phyloP scores from a whole-genome alignment of 257 asterid genomes.

The Scutellaria baicalensis region DNA sequence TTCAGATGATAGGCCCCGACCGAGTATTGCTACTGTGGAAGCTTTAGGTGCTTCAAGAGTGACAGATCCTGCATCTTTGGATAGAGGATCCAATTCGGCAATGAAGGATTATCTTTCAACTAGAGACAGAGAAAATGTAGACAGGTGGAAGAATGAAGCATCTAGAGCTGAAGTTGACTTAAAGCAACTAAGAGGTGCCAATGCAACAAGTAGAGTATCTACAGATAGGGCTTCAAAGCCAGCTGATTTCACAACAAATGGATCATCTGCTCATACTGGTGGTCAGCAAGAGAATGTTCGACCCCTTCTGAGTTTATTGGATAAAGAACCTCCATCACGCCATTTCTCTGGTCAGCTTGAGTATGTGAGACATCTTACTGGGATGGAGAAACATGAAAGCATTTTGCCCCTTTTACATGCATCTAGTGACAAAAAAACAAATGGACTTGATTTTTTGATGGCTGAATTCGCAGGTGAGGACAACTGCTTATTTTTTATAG shows the following conservation, averaged over 20 bases:
- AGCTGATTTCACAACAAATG: slow-evolving; percentile 49
- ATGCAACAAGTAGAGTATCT: slow-evolving; percentile 48
- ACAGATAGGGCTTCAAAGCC: slow-evolving; percentile 60
- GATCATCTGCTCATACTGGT: slow-evolving; percentile 43
- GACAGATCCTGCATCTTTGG: slow-evolving; percentile 22
- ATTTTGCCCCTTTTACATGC: slow-evolving; percentile 41
- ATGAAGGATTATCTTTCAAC: slow-evolving; percentile 24
- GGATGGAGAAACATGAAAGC: slow-evolving; percentile 77
- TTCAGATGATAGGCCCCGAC: slow-evolving; percentile 47
- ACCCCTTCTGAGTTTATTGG: slow-evolving; percentile 88
- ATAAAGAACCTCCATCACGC: slow-evolving; percentile 96
- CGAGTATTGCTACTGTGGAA: slow-evolving; percentile 20
- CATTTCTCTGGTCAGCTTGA: slow-evolving; percentile 97
- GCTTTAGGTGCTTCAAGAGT: slow-evolving; percentile 23
- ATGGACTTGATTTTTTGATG: slow-evolving; percentile 89
- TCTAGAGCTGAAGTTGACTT: slow-evolving; percentile 51
- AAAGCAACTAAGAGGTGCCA: slow-evolving; percentile 60
- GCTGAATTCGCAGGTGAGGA: slow-evolving; percentile 92
- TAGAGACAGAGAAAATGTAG: slow-evolving; percentile 25
- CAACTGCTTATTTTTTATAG: slow-evolving; percentile 6
- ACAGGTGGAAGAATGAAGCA: slow-evolving; percentile 54
- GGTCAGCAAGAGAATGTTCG: slow-evolving; percentile 74
- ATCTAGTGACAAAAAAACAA: slow-evolving; percentile 50
- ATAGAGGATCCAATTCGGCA: slow-evolving; percentile 31
- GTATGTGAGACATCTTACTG: slow-evolving; percentile 83